A percentile compares a stretch with the other conserved stretches of the same genome.
Evolutionary conservation across 2,329 filamentous ascomycete species (phyloP).

Genomic region (Ophiostoma sp.): DNA sequence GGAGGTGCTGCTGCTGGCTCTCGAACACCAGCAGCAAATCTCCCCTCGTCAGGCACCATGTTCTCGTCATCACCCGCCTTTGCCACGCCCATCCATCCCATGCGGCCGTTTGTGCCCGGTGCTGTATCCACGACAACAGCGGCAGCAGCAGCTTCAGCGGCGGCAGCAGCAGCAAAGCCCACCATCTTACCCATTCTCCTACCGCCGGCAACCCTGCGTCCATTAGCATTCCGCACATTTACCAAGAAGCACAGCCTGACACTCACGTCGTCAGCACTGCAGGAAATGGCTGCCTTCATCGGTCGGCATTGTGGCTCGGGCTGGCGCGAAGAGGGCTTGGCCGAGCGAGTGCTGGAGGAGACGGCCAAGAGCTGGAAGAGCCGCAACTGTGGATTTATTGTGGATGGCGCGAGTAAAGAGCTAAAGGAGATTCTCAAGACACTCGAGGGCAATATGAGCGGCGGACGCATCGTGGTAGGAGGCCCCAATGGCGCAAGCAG

Average conservation of each 20-base stretch:
- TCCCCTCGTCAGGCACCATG: constrained; percentile 50
- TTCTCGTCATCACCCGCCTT: constrained; percentile 89
- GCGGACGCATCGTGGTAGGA: constrained; percentile 58
- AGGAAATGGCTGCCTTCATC: constrained; percentile 80
- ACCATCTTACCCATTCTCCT: constrained; percentile 83
- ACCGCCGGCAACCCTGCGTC: constrained; percentile 77
- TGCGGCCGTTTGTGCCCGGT: constrained; percentile 56
- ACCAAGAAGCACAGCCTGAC: constrained; percentile 97
- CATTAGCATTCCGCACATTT: constrained; percentile 88
- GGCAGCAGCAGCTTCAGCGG: constrained; percentile 75
- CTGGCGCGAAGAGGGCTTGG: constrained; percentile 93
- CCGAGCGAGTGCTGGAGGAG: constrained; percentile 88
- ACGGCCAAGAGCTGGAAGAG: constrained; percentile 89
- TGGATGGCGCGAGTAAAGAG: constrained; percentile 71
- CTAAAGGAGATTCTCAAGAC: constrained; percentile 78
- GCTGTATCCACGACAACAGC: constrained; percentile 39
- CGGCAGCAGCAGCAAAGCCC: constrained; percentile 47
- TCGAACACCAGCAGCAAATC: constrained; percentile 29
- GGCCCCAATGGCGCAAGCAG: constrained; percentile 29
- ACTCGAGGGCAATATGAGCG: constrained; percentile 81
- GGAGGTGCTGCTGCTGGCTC: constrained; percentile 26
- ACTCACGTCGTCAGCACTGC: constrained; percentile 77
- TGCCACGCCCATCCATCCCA: constrained; percentile 75
- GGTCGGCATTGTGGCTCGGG: constrained; percentile 89
- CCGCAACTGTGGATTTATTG: constrained; percentile 79